Percentiles rank a stretch among this genome's conserved stretches.
Evolutionary conservation across 2,329 filamentous ascomycete species (phyloP).

Genomic region (Xylariales sp.): DNA sequence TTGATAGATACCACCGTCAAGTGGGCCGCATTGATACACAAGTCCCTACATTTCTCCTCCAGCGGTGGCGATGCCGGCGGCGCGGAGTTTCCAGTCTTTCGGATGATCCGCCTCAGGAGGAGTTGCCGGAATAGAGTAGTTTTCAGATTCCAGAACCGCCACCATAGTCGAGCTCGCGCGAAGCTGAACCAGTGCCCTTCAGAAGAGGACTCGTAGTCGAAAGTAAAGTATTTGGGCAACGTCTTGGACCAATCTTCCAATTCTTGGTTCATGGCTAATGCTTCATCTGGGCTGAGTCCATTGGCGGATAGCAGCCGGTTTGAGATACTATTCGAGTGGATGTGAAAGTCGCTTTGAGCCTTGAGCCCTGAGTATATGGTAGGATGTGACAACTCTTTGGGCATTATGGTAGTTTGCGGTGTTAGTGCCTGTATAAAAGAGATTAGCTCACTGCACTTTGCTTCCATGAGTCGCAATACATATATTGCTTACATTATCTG

Average conservation of each 20-base stretch:
- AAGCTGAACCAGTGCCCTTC: slow-evolving; percentile 19
- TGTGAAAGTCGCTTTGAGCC: slow-evolving; percentile 22
- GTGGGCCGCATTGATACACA: slow-evolving; percentile 20
- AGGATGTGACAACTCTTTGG: slow-evolving; percentile 15
- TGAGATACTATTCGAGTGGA: slow-evolving; percentile 26
- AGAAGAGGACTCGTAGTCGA: slow-evolving; percentile 9
- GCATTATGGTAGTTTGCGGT: slow-evolving; percentile 14
- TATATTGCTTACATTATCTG: slow-evolving; percentile 15
- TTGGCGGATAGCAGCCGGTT: slow-evolving; percentile 21
- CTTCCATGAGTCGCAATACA: slow-evolving; percentile 1
- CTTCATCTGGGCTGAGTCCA: slow-evolving; percentile 19
- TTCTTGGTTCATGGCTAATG: slow-evolving; percentile 16
- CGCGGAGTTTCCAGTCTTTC: slow-evolving; percentile 8
- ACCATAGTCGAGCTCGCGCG: slow-evolving; percentile 22
- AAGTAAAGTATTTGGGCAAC: slow-evolving; percentile 20
- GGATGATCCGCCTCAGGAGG: slow-evolving; percentile 19
- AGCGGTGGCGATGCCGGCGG: slow-evolving; percentile 8
- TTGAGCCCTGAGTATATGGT: slow-evolving; percentile 24
- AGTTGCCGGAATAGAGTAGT: slow-evolving; percentile 25
- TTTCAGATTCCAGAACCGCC: slow-evolving; percentile 27
- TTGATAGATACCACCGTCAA: slow-evolving; percentile 21
- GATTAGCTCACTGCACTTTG: too few species aligned
- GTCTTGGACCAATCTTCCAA: slow-evolving; percentile 21
- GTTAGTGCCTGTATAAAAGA: slow-evolving; percentile 18
- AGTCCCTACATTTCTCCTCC: slow-evolving; percentile 17